Evolutionary conservation across 495 filamentous ascomycete species (phyloP).

Genomic region (Staphylotrichum tortipilum): DNA sequence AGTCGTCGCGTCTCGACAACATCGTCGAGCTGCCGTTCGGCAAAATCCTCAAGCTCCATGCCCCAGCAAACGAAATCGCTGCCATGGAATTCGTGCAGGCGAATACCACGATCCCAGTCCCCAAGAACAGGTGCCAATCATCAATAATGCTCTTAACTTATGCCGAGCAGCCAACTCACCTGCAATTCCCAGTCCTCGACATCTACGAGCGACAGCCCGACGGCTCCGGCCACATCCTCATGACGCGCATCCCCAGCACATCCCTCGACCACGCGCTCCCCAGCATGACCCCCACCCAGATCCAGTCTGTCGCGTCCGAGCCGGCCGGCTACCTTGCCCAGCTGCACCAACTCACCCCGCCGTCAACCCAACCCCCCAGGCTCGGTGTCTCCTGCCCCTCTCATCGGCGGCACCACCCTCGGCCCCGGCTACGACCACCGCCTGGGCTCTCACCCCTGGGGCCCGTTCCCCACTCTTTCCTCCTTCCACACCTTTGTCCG

Average conservation of each 20-base stretch:
- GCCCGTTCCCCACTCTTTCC: not conserved
- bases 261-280: not conserved
- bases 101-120: conserved; percentile 5
- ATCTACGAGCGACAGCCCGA: not conserved
- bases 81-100: conserved; percentile 4
- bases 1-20: not conserved
- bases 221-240: not conserved
- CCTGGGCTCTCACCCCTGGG: not conserved
- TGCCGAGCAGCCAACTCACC: no score
- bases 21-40: not conserved
- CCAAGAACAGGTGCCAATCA: not conserved
- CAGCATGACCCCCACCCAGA: not conserved
- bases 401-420: not conserved
- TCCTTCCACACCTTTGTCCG: conserved; percentile 1
- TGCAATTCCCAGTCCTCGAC: not conserved
- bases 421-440: not conserved
- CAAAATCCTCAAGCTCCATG: not conserved
- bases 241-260: not conserved
- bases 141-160: no score
- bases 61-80: not conserved
- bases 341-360: not conserved
- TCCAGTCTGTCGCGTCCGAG: not conserved
- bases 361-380: no score
- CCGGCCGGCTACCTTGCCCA: not conserved
- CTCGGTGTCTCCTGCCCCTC: no score